phyloP scores from a whole-genome alignment of 2,329 filamentous ascomycete genomes.

The Colletotrichum neosansevieriae region DNA sequence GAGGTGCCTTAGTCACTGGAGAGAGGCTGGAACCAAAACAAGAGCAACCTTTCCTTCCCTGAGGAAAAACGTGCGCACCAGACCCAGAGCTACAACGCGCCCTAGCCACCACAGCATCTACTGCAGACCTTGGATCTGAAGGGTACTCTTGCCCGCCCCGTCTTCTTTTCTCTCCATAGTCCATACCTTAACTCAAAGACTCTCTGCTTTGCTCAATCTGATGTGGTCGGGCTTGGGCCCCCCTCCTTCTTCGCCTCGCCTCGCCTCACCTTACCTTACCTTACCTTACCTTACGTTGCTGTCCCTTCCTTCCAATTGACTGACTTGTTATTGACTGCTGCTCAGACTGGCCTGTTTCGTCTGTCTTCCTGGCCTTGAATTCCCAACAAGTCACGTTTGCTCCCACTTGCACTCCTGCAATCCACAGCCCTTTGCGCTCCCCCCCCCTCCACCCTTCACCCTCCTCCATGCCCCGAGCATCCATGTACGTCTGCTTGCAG shows the following conservation, averaged over 20 bases:
- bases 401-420: slow-evolving; percentile 13
- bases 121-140: not conserved
- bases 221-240: slow-evolving; percentile 15
- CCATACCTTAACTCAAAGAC: not conserved
- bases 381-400: slow-evolving; percentile 37
- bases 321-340: slow-evolving; percentile 10
- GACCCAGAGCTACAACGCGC: not conserved
- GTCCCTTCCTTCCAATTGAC: not conserved
- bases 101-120: slow-evolving; percentile 27
- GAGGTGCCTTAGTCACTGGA: too few species aligned
- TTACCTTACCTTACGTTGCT: slow-evolving; percentile 1
- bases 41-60: not conserved
- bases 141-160: slow-evolving; percentile 2
- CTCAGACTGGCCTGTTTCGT: not conserved
- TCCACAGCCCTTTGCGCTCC: slow-evolving; percentile 1
- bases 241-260: slow-evolving; percentile 1
- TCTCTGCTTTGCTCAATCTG: not conserved
- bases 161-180: not conserved
- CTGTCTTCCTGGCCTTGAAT: slow-evolving; percentile 1
- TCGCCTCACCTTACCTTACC: not conserved
- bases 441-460: not conserved
- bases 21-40: slow-evolving; percentile 32
- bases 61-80: not conserved
- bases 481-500: slow-evolving; percentile 36
- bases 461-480: slow-evolving; percentile 23